Evolutionary conservation across 139 green algal genomes (phyloP), one percentile per base, ranked within the genome.

Genomic region (Penium margaritaceum): DNA sequence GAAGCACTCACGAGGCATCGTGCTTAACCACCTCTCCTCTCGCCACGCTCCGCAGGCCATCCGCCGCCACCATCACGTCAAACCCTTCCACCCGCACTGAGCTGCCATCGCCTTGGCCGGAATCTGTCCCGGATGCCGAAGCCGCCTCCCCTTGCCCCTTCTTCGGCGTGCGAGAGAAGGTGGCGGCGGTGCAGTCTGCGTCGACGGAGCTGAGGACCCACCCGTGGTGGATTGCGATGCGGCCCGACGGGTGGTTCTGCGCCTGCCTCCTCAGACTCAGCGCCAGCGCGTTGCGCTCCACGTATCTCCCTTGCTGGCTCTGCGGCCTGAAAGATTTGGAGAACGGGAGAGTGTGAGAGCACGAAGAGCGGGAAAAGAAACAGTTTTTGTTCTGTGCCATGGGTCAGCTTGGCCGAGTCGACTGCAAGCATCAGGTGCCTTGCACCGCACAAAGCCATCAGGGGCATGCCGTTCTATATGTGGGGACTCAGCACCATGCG

Each of bases 121-220:
- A 5, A 4, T 46, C 32, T 4, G 41, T 21, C 61, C 32, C 5
- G 35, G 30, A 5, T 6, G 19, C 61, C 17, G 21, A 5, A 24
- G 38, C 61, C 61, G 4, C 61, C 17, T 24, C 43, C 41, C 9
- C 41, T 12, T 51, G 41, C 41, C 12, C 9, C n/a, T 6, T 4
- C 4, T 5, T 51, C 24, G 19, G 4, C 9, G 61, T 69, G 19
- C 61, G 39, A 5, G 27, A 30, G 41, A 69, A 69, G 35, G 27
- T 24, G 27, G 61, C 61, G 5, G 41, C 61, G 27, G 38, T 19
- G 19, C 61, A 24, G 27, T 69, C 61, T 6, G 38, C 61, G 27
- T 69, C 61, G 35, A 69, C 27, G 9, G 61, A 24, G 41, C 41
- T 46, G 5, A 69, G 61, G 41, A 30, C 41, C 61, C 61, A 69